phyloP scores from a whole-genome alignment of 2,329 filamentous ascomycete species.

The Ascochyta viciae-villosae region DNA sequence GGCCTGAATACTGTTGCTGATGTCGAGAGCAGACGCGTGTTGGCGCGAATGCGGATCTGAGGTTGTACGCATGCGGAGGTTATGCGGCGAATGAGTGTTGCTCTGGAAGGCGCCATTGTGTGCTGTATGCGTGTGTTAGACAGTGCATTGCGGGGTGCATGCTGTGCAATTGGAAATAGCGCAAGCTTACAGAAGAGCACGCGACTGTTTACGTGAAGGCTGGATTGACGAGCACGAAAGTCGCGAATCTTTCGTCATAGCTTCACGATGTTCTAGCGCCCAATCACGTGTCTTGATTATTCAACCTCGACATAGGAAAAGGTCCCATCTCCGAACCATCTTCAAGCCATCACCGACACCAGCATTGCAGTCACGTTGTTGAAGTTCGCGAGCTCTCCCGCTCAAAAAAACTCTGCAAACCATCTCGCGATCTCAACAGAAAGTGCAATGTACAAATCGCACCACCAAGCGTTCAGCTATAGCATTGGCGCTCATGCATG shows the following conservation, averaged over 20 bases:
- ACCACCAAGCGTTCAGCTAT: neutral
- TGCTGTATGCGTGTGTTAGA: constrained; percentile 15
- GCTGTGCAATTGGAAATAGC: neutral
- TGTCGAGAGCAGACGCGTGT: constrained; percentile 28
- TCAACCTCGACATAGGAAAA: neutral
- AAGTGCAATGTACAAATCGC: constrained; percentile 16
- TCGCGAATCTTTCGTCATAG: constrained; percentile 40
- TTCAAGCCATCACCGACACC: constrained; percentile 10
- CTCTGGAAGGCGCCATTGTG: constrained; percentile 47
- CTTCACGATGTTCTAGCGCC: constrained; percentile 29
- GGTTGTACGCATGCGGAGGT: constrained; percentile 25
- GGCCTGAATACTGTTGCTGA: constrained; percentile 10
- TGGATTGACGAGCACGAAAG: constrained; percentile 14
- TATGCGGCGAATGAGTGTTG: constrained; percentile 32
- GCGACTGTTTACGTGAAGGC: constrained; percentile 22
- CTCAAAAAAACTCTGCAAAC: neutral
- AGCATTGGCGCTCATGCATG: constrained; percentile 8
- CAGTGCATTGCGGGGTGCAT: constrained; percentile 17
- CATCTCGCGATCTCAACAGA: constrained; percentile 28
- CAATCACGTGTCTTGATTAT: constrained; percentile 40
- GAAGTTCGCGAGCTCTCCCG: neutral
- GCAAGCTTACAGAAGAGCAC: constrained; percentile 20
- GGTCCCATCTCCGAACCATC: constrained; percentile 7
- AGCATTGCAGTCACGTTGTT: neutral
- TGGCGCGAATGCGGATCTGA: constrained; percentile 18